Evolutionary conservation across 2,329 filamentous ascomycete species (phyloP).

Genomic region (Phoma sp.): DNA sequence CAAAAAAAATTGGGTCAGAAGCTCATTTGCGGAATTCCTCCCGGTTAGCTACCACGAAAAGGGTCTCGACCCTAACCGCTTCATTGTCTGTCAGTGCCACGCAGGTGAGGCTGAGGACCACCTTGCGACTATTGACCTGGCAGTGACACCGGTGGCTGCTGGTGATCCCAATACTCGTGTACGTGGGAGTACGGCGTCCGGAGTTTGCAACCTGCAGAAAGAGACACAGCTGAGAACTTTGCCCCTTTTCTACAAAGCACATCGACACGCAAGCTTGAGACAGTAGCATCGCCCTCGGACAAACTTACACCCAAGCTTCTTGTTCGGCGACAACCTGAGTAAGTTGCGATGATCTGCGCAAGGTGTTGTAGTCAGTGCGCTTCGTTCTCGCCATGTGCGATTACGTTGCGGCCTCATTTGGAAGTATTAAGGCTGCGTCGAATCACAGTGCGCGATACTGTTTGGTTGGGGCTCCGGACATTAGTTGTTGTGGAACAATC

Average conservation of each 20-base stretch:
- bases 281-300: not conserved
- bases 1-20: not conserved
- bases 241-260: not conserved
- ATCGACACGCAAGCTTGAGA: conserved; percentile 2
- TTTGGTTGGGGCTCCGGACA: conserved; percentile 4
- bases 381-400: not conserved
- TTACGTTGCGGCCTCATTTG: conserved; percentile 4
- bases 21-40: not conserved
- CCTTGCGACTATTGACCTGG: not conserved
- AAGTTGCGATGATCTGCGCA: conserved; percentile 7
- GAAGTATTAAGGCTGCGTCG: not conserved
- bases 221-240: not conserved
- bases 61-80: not conserved
- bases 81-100: not conserved
- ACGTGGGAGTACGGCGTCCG: not conserved
- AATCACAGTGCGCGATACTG: conserved; percentile 2
- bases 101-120: conserved; percentile 3
- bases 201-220: not conserved
- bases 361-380: conserved; percentile 1
- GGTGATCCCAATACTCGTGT: conserved; percentile 3
- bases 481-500: conserved; percentile 12
- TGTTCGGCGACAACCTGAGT: conserved; percentile 7
- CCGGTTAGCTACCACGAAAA: not conserved
- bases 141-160: not conserved
- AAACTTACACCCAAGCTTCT: not conserved